Percentiles rank a stretch among this genome's conserved stretches.
phyloP scores from a whole-genome alignment of 1,139 yeast species.

The Nakaseomyces uthaithaninus region DNA sequence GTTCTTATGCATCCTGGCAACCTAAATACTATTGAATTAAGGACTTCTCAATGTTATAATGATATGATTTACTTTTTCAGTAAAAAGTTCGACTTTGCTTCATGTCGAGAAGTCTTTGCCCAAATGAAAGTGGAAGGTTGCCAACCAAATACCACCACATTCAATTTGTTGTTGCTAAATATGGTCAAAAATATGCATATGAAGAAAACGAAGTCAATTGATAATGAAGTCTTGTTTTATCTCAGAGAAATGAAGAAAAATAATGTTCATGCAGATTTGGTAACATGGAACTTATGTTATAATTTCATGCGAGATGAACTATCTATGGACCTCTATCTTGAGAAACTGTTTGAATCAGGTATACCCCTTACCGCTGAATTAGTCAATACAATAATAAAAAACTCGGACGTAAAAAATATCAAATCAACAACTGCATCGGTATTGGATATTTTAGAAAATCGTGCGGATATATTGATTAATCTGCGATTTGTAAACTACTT shows the following conservation, averaged over 20 bases:
- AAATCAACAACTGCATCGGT: conserved; percentile 3
- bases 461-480: conserved; percentile 9
- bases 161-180: conserved; percentile 34
- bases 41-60: conserved; percentile 37
- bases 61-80: conserved; percentile 38
- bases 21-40: conserved; percentile 29
- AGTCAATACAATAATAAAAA: conserved; percentile 18
- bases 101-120: conserved; percentile 37
- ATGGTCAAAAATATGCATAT: conserved; percentile 24
- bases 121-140: conserved; percentile 35
- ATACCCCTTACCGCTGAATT: conserved; percentile 15
- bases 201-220: conserved; percentile 28
- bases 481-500: conserved; percentile 23
- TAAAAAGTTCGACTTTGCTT: conserved; percentile 35
- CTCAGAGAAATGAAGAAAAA: conserved; percentile 32
- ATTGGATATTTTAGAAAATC: conserved; percentile 19
- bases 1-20: conserved; percentile 38
- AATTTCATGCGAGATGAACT: conserved; percentile 27
- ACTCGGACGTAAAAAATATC: neutral
- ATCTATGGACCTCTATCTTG: conserved; percentile 25
- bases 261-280: conserved; percentile 31
- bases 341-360: conserved; percentile 21
- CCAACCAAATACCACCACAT: conserved; percentile 38
- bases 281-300: conserved; percentile 37
- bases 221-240: conserved; percentile 30